Conservation (phyloP, 176 grass and related monocot species). For the Neostapfia colusana region DNA sequence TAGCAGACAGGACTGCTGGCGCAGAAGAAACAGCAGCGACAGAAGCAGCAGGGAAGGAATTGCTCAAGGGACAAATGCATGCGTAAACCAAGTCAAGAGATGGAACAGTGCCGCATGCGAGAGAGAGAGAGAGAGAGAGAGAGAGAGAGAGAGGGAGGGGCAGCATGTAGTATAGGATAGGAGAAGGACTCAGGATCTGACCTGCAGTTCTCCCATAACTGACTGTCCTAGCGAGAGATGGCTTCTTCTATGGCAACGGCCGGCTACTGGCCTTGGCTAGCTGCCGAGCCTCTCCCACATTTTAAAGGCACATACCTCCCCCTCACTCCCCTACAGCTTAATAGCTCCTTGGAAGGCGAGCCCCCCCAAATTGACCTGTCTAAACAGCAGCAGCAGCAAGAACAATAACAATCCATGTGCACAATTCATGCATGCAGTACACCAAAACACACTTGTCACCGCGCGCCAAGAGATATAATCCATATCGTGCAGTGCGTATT, state of each 20-base stretch:
- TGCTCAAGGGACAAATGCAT: conserved; percentile 43
- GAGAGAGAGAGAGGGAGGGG: neutral
- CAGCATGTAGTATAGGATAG: conserved; percentile 29
- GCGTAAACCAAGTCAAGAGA: conserved; percentile 33
- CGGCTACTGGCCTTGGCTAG: neutral
- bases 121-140: neutral
- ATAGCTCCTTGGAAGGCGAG: conserved; percentile 49
- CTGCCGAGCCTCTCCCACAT: conserved; percentile 26
- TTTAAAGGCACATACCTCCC: conserved; percentile 21
- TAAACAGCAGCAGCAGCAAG: conserved; percentile 37
- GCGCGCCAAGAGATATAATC: neutral
- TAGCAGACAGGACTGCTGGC: conserved; percentile 31
- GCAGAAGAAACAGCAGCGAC: conserved; percentile 54
- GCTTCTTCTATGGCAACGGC: too few species aligned
- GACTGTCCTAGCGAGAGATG: neutral
- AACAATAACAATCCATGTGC: conserved; percentile 59
- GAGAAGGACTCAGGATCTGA: conserved; percentile 61
- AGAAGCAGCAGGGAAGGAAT: conserved; percentile 42
- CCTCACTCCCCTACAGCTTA: conserved; percentile 18
- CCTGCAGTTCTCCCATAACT: conserved; percentile 45
- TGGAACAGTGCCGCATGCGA: neutral
- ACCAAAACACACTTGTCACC: conserved; percentile 4
- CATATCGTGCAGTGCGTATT: neutral
- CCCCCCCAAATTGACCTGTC: conserved; percentile 48
- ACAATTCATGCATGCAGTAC: conserved; percentile 31